Evolutionary conservation across 2,329 filamentous ascomycete genomes (phyloP).

Genomic region (Claviceps sp.): DNA sequence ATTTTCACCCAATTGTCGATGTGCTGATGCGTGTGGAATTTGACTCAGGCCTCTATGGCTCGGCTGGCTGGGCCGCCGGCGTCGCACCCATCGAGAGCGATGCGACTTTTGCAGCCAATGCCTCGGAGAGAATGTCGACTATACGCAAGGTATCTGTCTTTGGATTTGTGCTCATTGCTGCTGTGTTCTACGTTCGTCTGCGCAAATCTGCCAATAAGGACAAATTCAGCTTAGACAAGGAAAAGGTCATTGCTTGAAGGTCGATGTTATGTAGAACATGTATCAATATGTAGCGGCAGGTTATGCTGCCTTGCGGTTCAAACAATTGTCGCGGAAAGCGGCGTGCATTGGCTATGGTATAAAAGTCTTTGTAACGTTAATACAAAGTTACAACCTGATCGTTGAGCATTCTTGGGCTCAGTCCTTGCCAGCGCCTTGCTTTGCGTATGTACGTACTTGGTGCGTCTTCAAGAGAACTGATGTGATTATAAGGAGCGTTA

Average conservation of each 20-base stretch:
- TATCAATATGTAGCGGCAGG: slow-evolving; percentile 2
- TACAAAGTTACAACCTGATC: too few species aligned
- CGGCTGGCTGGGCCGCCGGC: slow-evolving; percentile 10
- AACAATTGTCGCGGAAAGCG: background rate
- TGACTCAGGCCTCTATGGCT: slow-evolving; percentile 16
- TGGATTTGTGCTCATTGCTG: slow-evolving; percentile 30
- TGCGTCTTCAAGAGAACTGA: too few species aligned
- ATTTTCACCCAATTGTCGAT: slow-evolving; percentile 15
- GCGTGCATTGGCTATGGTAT: too few species aligned
- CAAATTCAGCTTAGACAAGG: slow-evolving; percentile 19
- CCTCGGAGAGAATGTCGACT: slow-evolving; percentile 18
- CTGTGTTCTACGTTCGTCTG: slow-evolving; percentile 32
- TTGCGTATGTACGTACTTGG: too few species aligned
- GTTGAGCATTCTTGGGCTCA: too few species aligned
- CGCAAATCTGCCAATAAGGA: slow-evolving; percentile 17
- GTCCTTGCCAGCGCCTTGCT: background rate
- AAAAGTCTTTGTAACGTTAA: too few species aligned
- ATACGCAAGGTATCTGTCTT: slow-evolving; percentile 39
- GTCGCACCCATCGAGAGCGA: slow-evolving; percentile 7
- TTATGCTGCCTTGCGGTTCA: background rate
- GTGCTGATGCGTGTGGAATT: slow-evolving; percentile 22
- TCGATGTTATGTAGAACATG: slow-evolving; percentile 2
- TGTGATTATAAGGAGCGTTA: too few species aligned
- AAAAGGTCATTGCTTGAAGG: slow-evolving; percentile 30
- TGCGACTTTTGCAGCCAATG: background rate